Base-by-base conservation (phyloP, 495 filamentous ascomycete genomes). In the Penicillium pancosmium region DNA sequence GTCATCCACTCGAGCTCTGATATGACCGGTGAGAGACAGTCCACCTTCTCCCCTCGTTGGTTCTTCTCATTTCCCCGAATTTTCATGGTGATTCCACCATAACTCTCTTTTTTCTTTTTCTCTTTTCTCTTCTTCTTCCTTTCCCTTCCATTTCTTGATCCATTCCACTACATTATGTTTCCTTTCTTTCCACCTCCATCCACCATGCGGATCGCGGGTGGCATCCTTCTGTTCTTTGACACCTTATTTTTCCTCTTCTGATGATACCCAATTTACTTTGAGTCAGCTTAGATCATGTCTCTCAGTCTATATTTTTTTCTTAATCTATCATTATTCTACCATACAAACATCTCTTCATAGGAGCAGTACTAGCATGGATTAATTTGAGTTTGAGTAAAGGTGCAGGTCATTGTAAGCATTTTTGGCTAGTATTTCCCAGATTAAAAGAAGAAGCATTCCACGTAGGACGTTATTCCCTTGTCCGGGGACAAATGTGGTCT, bases 241-340 rank as follows among this genome's bases (percentile, higher is more conserved):
- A 48, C 33, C 18, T 50, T 52, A 52, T 62, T 62, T 41, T 53
- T 59, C 9, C 53, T 31, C 54, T 65, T 65, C 62, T 68, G 66
- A 73, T 74, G 72, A 76, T 76, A 76, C 73, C 73, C 73, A 69
- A 55, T 59, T 68, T 66, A 55, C 60, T 35, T 19, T 41, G 40
- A 56, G 31, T 23, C 21, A 50, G 50, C 51, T 27, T 52, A 52
- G 52, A 46, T 43, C 49, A 25, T 44, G 40, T 56, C 47, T 35
- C 48, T 43, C 18, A 36, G 56, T 50, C 50, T 40, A 54, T 31
- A 52, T 52, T 43, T 54, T 49, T 40, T 8, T 15, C n/a, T 40
- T 35, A 52, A 27, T 27, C 5, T 52, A 12, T 16, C 31, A 36
- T 12, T 21, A 19, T 36, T 35, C 15, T 16, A 10, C 16, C 8